Conservation (phyloP, 495 filamentous ascomycete species). For the Penicillium samsonianum region DNA sequence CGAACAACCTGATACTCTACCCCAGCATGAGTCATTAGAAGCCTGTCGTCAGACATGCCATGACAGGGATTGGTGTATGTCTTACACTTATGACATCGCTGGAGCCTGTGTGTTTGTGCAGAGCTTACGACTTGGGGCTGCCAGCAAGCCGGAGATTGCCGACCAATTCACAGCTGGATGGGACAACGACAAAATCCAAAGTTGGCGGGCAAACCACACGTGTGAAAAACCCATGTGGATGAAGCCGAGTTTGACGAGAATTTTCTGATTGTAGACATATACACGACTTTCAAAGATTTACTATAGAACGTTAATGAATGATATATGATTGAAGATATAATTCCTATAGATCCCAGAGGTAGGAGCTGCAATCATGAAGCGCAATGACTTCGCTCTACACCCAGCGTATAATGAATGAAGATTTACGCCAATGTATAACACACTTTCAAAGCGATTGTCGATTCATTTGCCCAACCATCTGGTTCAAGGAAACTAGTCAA, state of each 20-base stretch:
- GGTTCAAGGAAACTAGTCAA: constrained; percentile 26
- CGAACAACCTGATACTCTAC: constrained; percentile 26
- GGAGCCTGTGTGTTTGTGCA: constrained; percentile 31
- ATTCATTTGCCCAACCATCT: constrained; percentile 24
- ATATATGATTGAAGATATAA: neutral
- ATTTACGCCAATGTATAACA: neutral
- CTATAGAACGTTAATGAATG: neutral
- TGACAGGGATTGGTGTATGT: constrained; percentile 27
- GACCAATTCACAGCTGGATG: constrained; percentile 32
- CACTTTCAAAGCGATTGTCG: constrained; percentile 16
- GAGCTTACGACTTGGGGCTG: constrained; percentile 29
- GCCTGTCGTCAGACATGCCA: constrained; percentile 33
- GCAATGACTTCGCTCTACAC: neutral
- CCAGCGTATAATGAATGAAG: neutral
- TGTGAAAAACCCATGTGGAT: constrained; percentile 31
- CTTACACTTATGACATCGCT: constrained; percentile 31
- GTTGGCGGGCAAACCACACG: constrained; percentile 20
- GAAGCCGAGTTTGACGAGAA: constrained; percentile 34
- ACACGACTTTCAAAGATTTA: neutral
- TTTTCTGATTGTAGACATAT: constrained; percentile 22
- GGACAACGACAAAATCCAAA: constrained; percentile 34
- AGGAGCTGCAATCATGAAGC: neutral
- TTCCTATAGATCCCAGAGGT: neutral
- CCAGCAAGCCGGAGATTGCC: constrained; percentile 9
- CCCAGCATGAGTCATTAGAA: constrained; percentile 26